Evolutionary conservation across 2,329 filamentous ascomycete species (phyloP), one percentile per base, ranked within the genome.

Genomic region (Fusarium heterosporum): DNA sequence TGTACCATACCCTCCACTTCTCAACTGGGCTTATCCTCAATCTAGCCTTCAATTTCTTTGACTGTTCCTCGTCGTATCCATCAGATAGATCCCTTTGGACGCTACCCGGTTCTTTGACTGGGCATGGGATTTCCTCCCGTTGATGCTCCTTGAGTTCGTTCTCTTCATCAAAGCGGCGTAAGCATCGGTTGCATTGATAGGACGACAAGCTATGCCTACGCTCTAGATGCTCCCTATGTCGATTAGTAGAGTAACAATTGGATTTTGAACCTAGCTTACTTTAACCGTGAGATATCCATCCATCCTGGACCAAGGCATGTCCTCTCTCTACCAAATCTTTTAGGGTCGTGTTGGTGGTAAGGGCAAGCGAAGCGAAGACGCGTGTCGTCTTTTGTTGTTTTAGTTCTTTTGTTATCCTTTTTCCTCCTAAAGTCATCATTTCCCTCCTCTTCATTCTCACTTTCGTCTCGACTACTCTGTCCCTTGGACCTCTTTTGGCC

Each of bases 371-470:
- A 75, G 28, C 71, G 73, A 16, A 60, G 62, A 29, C 72, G 72
- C 6, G 59, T 60, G 22, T 76, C 74, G 9, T 69, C 69, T 7
- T 75, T 74, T 40, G 70, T 78, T 36, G 69, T 79, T 62, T 76
- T 79, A 26, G 75, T 75, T 29, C 78, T 76, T 58, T 80, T 80
- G 49, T 69, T 78, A 2, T 75, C 74, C 43, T 68, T 68, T 26
- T 75, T 75, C 56, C 75, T 74, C n/a, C 74, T 73, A 10, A 28
- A 73, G 8, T 71, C 71, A 16, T 69, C 77, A 16, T 70, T 75
- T 8, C 72, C 75, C 11, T 72, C 75, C 25, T 68, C 61, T 12
- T 59, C 68, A 19, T 61, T 53, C n/a, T 76, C 70, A n/a, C 75
- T 73, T 8, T 74, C 76, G 42, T 74, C 72, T 22, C 56, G 43